A percentile compares a stretch with the other conserved stretches of the same genome.
These are phyloP conservation scores for Maudiozyma saulgeensis DNA, from an alignment of 805 yeast species.

Conservation along the genomic window DNA sequence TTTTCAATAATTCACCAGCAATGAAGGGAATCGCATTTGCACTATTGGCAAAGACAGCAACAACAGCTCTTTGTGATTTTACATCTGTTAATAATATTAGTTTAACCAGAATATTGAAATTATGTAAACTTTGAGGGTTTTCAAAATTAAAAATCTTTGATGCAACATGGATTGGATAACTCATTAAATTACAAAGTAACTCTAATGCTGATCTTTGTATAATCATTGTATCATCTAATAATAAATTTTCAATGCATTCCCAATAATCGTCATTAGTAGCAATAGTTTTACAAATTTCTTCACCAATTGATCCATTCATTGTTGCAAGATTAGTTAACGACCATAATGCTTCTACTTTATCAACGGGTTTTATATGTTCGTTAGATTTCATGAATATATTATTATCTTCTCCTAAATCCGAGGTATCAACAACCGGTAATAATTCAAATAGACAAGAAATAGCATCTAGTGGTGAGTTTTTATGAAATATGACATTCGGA, in stretches of 20 bases:
- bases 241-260: slow-evolving; percentile 35
- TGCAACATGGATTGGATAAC: slow-evolving; percentile 33
- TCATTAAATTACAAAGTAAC: slow-evolving; percentile 51
- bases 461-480: slow-evolving; percentile 34
- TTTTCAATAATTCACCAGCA: slow-evolving; percentile 23
- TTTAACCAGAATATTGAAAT: slow-evolving; percentile 36
- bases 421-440: slow-evolving; percentile 10
- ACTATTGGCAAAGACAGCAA: slow-evolving; percentile 31
- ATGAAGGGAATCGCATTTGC: slow-evolving; percentile 29
- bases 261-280: slow-evolving; percentile 34
- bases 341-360: slow-evolving; percentile 44
- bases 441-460: slow-evolving; percentile 40
- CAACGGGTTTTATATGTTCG: slow-evolving; percentile 19
- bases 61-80: slow-evolving; percentile 35
- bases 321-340: slow-evolving; percentile 65
- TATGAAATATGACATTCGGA: slow-evolving; percentile 37
- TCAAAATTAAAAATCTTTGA: slow-evolving; percentile 49
- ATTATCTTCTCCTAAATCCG: slow-evolving; percentile 3
- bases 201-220: slow-evolving; percentile 57
- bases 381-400: slow-evolving; percentile 7
- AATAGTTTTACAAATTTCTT: slow-evolving; percentile 27
- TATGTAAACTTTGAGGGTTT: slow-evolving; percentile 27
- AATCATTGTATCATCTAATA: slow-evolving; percentile 37
- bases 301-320: slow-evolving; percentile 31
- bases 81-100: slow-evolving; percentile 32